Base-by-base conservation (phyloP, 768 basidiomycete genomes). In the Suillus lakei region DNA sequence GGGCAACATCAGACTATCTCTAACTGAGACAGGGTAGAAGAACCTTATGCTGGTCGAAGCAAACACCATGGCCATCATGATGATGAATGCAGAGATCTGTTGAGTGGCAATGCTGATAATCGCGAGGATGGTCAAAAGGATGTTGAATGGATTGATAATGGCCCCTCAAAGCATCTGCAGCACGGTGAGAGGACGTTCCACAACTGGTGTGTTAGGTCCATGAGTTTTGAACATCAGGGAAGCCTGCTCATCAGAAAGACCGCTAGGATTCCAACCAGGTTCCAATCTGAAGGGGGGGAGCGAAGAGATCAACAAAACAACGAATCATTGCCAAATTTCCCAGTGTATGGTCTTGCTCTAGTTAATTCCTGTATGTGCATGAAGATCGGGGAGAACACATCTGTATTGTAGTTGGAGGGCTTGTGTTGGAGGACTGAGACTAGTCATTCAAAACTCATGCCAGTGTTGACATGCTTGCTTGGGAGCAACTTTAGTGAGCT, bases 391-490 rank as follows among this genome's bases (percentile, higher is more conserved):
- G 82, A 76, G 79, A 99, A 99, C 65, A 98, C 85, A 72, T 99
- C 98, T 58, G 98, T 99, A 76, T 99, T 98, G 79, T 99, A 99
- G 80, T 99, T 99, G 55, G 97, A 99, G 28, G 86, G 82, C 73
- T 88, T 91, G 79, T 95, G 88, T 76, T 99, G 98, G 9, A 99
- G 82, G 46, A 92, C 90, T 18, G 96, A 98, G 32, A 99, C 98
- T 34, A 99, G 84, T 61, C 98, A 93, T 77, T 99, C 98, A 77
- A 98, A 99, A 50, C 98, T 98, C 96, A 99, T 96, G 60, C 98
- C 98, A 8, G 98, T 99, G 75, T 99, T 98, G 67, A 99, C 93
- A 71, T 99, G 98, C 78, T 96, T 95, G 38, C 90, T 87, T 30
- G 98, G 98, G 16, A 99, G 85, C 1, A 86, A 66, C 61, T 86